These are phyloP conservation scores for Leptographium galeiforme DNA, from an alignment of 2,329 filamentous ascomycete genomes.

Conservation along the genomic window DNA sequence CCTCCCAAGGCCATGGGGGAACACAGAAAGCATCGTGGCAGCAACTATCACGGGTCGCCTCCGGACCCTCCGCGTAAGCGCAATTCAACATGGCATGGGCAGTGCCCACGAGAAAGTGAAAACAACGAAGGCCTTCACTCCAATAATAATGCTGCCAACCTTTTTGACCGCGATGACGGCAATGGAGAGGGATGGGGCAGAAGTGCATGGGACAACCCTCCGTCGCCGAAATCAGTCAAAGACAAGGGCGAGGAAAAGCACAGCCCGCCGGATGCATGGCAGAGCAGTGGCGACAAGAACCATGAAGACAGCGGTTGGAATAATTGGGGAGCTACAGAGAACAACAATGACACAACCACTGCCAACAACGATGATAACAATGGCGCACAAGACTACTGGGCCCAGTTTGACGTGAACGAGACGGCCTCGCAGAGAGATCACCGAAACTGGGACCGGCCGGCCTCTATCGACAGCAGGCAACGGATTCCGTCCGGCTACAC, in stretches of 20 bases:
- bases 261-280: background rate
- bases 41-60: background rate
- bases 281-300: background rate
- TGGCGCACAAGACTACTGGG: background rate
- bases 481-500: background rate
- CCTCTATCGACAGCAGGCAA: background rate
- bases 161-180: slow-evolving; percentile 1
- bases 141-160: slow-evolving; percentile 5
- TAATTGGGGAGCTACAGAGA: slow-evolving; percentile 4
- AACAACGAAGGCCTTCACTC: slow-evolving; percentile 9
- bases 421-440: background rate
- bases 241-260: background rate
- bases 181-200: slow-evolving; percentile 8
- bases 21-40: background rate
- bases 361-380: background rate
- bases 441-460: background rate
- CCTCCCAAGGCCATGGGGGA: background rate
- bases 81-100: slow-evolving; percentile 22
- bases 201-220: slow-evolving; percentile 4
- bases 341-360: slow-evolving; percentile 7
- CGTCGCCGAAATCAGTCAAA: background rate
- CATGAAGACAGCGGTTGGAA: background rate
- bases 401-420: background rate
- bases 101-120: slow-evolving; percentile 23
- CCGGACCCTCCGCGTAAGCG: slow-evolving; percentile 12